Evolutionary conservation across 768 basidiomycete genomes (phyloP).

Genomic region (Clavaria fumosa): DNA sequence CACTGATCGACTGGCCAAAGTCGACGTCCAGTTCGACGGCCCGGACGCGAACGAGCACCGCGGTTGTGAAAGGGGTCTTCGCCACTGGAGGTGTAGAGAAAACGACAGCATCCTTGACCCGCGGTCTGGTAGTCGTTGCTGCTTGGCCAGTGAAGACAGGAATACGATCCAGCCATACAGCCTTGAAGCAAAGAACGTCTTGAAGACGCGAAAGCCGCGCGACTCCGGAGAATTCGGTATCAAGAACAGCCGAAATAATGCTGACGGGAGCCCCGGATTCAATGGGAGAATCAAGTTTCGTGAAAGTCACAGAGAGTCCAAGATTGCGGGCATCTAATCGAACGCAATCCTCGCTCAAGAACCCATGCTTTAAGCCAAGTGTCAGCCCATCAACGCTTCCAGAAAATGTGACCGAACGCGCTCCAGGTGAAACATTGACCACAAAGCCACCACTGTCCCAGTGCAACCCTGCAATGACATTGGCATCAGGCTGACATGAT

Average conservation of each 20-base stretch:
- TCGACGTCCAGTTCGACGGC: conserved; percentile 63
- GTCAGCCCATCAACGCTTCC: conserved; percentile 73
- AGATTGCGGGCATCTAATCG: conserved; percentile 72
- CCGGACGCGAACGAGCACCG: conserved; percentile 55
- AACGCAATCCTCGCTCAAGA: conserved; percentile 70
- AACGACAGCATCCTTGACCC: conserved; percentile 12
- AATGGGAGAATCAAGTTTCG: conserved; percentile 34
- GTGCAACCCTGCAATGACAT: conserved; percentile 74
- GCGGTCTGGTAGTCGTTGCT: conserved; percentile 13
- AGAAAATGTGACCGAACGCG: conserved; percentile 55
- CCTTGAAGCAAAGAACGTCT: conserved; percentile 89
- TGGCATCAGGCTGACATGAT: conserved; percentile 82
- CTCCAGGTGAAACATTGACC: conserved; percentile 59
- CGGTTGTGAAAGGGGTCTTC: conserved; percentile 38
- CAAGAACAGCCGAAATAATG: conserved; percentile 61
- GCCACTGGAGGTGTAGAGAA: conserved; percentile 11
- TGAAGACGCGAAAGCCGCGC: conserved; percentile 78
- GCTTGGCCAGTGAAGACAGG: conserved; percentile 45
- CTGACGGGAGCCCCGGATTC: conserved; percentile 23
- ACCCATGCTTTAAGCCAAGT: conserved; percentile 70
- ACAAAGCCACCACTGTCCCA: conserved; percentile 95
- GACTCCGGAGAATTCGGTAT: conserved; percentile 69
- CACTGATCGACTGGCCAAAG: conserved; percentile 75
- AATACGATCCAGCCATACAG: conserved; percentile 84
- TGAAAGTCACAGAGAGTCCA: conserved; percentile 57